Evolutionary conservation across 148 eudicot genomes (phyloP).

Genomic region (Nepenthes mirabilis): DNA sequence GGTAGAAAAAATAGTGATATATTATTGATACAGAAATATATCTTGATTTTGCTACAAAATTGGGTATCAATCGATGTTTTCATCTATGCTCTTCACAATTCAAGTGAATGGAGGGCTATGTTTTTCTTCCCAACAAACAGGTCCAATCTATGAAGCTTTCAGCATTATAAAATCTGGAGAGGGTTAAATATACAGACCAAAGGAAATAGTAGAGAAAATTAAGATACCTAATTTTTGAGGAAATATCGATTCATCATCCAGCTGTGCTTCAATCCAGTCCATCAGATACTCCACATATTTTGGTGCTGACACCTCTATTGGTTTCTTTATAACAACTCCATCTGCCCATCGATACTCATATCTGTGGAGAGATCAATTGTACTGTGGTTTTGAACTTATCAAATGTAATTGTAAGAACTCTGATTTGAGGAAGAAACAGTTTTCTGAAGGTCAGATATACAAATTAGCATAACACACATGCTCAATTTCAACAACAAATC

Average conservation of each 20-base stretch:
- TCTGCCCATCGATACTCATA: slow-evolving; percentile 43
- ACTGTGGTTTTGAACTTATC: neutral
- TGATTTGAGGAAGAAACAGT: too few species aligned
- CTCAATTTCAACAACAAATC: too few species aligned
- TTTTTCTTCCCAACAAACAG: too few species aligned
- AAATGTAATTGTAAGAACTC: neutral
- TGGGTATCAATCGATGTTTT: too few species aligned
- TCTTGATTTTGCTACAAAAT: too few species aligned
- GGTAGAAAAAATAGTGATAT: too few species aligned
- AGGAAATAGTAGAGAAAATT: neutral
- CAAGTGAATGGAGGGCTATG: too few species aligned
- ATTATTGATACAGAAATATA: too few species aligned
- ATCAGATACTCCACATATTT: slow-evolving; percentile 32
- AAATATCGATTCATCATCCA: slow-evolving; percentile 29
- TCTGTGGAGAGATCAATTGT: slow-evolving; percentile 6
- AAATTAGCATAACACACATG: neutral
- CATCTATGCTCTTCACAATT: too few species aligned
- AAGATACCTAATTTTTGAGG: slow-evolving; percentile 27
- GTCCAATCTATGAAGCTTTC: too few species aligned
- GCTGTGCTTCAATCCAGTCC: slow-evolving; percentile 40
- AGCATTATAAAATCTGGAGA: too few species aligned
- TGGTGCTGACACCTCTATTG: slow-evolving; percentile 35
- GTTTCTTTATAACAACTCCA: slow-evolving; percentile 34
- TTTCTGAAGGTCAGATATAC: neutral
- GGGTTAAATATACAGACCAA: neutral